Conservation (phyloP, 2,329 filamentous ascomycete species). For the Cladosporium sphaerospermum region DNA sequence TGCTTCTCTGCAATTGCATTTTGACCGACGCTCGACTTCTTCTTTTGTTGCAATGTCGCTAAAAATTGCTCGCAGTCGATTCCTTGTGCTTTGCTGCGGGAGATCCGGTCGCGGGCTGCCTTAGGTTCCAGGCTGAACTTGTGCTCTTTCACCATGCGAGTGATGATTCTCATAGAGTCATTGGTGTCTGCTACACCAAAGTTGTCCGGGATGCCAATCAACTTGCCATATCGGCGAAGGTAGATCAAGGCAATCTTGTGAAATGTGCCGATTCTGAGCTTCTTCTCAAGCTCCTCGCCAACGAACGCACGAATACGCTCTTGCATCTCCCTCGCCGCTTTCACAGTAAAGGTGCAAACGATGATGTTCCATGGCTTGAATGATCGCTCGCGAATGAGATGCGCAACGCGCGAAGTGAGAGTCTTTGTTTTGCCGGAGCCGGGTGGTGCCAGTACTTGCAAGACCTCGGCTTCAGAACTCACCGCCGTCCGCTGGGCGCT, state of each 20-base stretch:
- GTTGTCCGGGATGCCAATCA: constrained; percentile 72
- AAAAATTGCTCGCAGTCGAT: constrained; percentile 41
- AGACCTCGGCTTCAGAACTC: constrained; percentile 52
- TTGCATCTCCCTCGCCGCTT: constrained; percentile 90
- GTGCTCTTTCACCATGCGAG: constrained; percentile 66
- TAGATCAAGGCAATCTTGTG: constrained; percentile 88
- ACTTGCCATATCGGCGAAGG: constrained; percentile 72
- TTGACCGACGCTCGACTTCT: not conserved
- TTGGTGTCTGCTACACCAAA: constrained; percentile 86
- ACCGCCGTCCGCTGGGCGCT: constrained; percentile 58
- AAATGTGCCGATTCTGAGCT: constrained; percentile 84
- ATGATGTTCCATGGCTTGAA: constrained; percentile 81
- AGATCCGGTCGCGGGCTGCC: constrained; percentile 68
- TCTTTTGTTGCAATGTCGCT: constrained; percentile 17
- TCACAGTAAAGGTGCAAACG: constrained; percentile 95
- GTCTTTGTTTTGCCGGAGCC: constrained; percentile 91
- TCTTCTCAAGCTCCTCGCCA: constrained; percentile 67
- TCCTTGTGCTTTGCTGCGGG: constrained; percentile 53
- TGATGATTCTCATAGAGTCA: constrained; percentile 73
- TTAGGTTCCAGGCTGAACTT: constrained; percentile 64
- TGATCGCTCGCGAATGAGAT: constrained; percentile 67
- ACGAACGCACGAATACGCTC: constrained; percentile 74
- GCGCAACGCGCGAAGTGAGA: constrained; percentile 83
- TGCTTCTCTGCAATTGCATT: constrained; percentile 49
- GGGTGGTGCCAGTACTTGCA: constrained; percentile 58